Conservation (phyloP, 305 asterid genomes). For the Euphrasia arctica region DNA sequence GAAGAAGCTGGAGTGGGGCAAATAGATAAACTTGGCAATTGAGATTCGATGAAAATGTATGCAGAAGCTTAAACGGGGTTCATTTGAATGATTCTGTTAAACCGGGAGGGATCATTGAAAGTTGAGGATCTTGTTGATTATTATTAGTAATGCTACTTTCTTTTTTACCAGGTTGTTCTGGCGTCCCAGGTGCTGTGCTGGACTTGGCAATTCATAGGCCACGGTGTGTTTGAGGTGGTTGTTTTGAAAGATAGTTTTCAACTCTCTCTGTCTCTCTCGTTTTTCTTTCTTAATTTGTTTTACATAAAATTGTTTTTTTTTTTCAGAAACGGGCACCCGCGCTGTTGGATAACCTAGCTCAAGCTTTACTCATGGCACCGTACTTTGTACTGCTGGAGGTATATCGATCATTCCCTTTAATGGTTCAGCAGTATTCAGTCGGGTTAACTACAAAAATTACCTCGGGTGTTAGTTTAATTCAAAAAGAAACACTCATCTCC, state of each 20-base stretch:
- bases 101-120: not conserved
- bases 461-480: not conserved
- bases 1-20: too few relatives aligned
- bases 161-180: constrained; percentile 59
- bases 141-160: not conserved
- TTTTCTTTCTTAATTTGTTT: not conserved
- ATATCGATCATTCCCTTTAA: constrained; percentile 3
- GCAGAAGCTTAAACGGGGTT: too few relatives aligned
- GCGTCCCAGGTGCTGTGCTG: constrained; percentile 87
- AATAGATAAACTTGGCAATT: too few relatives aligned
- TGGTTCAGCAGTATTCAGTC: not conserved
- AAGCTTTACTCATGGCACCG: constrained; percentile 97
- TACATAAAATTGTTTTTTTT: constrained; percentile 13
- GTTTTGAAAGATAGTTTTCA: not conserved
- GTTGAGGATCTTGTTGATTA: constrained; percentile 5
- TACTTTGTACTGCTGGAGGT: constrained; percentile 93
- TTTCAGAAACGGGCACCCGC: constrained; percentile 96
- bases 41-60: too few relatives aligned
- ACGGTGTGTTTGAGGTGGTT: constrained; percentile 87
- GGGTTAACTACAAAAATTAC: not conserved
- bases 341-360: constrained; percentile 86
- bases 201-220: constrained; percentile 94
- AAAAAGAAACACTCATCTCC: too few relatives aligned
- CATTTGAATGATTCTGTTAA: too few relatives aligned
- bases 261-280: not conserved